Conservation (phyloP, 345 rosid genomes). For the Acer yangbiense region DNA sequence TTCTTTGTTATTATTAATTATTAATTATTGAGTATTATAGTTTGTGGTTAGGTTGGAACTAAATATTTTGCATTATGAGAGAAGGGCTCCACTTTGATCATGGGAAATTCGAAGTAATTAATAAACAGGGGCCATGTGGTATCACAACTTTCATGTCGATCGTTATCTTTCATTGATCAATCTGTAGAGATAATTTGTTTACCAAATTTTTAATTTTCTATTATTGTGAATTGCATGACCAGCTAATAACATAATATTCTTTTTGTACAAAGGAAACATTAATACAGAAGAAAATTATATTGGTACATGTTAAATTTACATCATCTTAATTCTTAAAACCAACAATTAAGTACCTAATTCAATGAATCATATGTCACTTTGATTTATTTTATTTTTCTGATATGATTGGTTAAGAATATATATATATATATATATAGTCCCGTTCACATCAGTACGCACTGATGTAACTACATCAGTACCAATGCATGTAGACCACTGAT, state of each 20-base stretch:
- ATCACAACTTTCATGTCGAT: background rate
- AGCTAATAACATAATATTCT: background rate
- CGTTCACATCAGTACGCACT: too few relatives aligned
- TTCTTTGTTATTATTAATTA: background rate
- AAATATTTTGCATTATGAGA: background rate
- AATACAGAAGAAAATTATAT: background rate
- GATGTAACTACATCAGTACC: too few relatives aligned
- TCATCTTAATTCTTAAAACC: background rate
- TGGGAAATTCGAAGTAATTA: background rate
- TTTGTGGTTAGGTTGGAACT: background rate
- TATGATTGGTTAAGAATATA: too few relatives aligned
- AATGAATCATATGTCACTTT: background rate
- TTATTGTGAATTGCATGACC: background rate
- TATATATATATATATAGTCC: too few relatives aligned
- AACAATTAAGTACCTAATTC: background rate
- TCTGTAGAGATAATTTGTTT: too few relatives aligned
- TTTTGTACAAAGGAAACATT: background rate
- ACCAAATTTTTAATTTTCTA: background rate
- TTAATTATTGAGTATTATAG: background rate
- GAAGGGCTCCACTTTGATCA: conserved; percentile 17
- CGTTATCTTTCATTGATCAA: background rate
- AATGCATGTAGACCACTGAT: too few relatives aligned
- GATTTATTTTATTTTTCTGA: background rate
- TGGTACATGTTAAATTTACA: background rate
- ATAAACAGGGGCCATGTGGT: background rate